phyloP scores from a whole-genome alignment of 2,329 filamentous ascomycete genomes.

The Cytospora chrysosperma region DNA sequence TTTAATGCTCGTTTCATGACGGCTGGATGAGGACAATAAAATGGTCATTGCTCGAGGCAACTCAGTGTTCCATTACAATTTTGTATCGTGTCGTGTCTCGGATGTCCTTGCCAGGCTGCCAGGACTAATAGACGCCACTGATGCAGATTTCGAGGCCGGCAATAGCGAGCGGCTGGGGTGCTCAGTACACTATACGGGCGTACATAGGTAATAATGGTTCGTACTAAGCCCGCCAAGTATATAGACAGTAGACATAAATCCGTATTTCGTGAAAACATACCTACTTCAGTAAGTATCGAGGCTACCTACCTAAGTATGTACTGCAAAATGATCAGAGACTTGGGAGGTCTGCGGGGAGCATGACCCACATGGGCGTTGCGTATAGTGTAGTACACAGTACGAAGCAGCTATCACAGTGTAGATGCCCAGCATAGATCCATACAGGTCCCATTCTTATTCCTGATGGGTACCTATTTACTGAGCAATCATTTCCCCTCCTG shows the following conservation, averaged over 20 bases:
- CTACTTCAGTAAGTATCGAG: too few relatives aligned
- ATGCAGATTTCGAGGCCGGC: not conserved
- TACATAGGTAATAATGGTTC: not conserved
- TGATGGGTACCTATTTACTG: too few relatives aligned
- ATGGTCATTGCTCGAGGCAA: slow-evolving; percentile 13
- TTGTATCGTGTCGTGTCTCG: slow-evolving; percentile 6
- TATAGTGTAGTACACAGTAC: not conserved
- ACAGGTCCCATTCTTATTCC: not conserved
- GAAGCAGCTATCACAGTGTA: not conserved
- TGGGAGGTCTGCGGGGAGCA: not conserved
- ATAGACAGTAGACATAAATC: not conserved
- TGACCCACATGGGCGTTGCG: too few relatives aligned
- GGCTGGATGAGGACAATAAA: slow-evolving; percentile 4
- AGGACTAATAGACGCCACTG: slow-evolving; percentile 6
- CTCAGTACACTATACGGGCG: not conserved
- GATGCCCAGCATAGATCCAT: not conserved
- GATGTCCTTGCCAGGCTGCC: not conserved
- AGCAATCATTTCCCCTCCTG: not conserved
- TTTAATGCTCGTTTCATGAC: not conserved
- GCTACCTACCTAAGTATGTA: not conserved
- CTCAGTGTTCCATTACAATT: not conserved
- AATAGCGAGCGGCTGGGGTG: not conserved
- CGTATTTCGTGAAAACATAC: not conserved
- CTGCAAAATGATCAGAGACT: not conserved
- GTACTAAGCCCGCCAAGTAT: too few relatives aligned